These are phyloP conservation scores for Geotrichum citri-aurantii DNA, from an alignment of 1,139 yeast species.

Conservation along the genomic window DNA sequence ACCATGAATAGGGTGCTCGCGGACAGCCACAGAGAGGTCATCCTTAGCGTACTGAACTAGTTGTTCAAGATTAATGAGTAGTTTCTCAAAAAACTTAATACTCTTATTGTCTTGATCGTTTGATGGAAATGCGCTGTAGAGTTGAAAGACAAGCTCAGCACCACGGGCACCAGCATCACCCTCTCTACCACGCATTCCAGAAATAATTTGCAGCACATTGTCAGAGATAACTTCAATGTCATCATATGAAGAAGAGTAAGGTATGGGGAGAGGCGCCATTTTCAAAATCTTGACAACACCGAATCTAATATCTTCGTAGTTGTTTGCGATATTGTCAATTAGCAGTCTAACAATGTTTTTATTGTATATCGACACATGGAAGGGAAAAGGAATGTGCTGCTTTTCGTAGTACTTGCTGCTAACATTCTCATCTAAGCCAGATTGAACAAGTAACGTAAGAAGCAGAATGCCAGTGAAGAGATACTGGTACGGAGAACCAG, in stretches of 20 bases:
- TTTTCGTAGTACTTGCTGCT: slow-evolving; percentile 39
- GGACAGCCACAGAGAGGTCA: slow-evolving; percentile 42
- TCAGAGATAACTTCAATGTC: slow-evolving; percentile 34
- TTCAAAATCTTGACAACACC: slow-evolving; percentile 46
- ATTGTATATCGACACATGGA: slow-evolving; percentile 42
- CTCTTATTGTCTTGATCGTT: slow-evolving; percentile 21
- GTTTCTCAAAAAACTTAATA: slow-evolving; percentile 32
- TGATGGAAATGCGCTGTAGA: slow-evolving; percentile 22
- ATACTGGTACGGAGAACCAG: slow-evolving; percentile 68
- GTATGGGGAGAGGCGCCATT: slow-evolving; percentile 42
- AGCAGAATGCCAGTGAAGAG: slow-evolving; percentile 47
- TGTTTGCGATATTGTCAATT: slow-evolving; percentile 57
- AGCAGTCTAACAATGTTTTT: slow-evolving; percentile 42
- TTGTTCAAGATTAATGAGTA: slow-evolving; percentile 34
- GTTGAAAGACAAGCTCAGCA: slow-evolving; percentile 43
- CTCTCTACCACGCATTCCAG: slow-evolving; percentile 58
- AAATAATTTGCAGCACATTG: slow-evolving; percentile 44
- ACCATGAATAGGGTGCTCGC: slow-evolving; percentile 56
- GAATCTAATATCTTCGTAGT: slow-evolving; percentile 70
- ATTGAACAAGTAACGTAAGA: slow-evolving; percentile 45
- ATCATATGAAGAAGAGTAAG: slow-evolving; percentile 23
- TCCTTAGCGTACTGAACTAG: slow-evolving; percentile 32
- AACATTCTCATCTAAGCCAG: slow-evolving; percentile 51
- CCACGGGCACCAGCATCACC: slow-evolving; percentile 81
- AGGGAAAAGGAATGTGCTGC: slow-evolving; percentile 42